Evolutionary conservation across 2,329 filamentous ascomycete genomes (phyloP), one percentile per base, ranked within the genome.

Genomic region (Talaromyces sp.): DNA sequence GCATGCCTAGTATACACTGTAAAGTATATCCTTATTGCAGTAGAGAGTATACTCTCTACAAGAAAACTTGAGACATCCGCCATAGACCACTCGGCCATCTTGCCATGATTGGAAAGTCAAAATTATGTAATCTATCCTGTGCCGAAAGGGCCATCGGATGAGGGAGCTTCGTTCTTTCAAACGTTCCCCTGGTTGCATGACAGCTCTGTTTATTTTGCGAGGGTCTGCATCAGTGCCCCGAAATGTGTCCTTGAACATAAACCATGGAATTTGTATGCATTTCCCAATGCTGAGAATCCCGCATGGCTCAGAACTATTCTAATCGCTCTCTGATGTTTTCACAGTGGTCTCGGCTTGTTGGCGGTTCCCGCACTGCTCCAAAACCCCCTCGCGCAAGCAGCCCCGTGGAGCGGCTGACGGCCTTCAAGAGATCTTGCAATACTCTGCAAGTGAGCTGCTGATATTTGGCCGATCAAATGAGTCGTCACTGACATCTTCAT

Each of bases 301-400:
- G 8, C 28, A 54, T 33, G 8, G 16, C 18, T 14, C 28, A 33
- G 12, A 12, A 25, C 8, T 16, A 21, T 62, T 8, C 61, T 63
- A 60, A 60, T 35, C 1, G 7, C 46, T 31, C 2, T 8, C 14
- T 11, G 23, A 28, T 37, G 16, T 42, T 42, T 48, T 18, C 9
- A 25, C 68, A 86, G 84, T 86, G 83, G 82, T 83, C 84, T 73
- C 82, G 85, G 73, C 79, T 88, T 69, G 81, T 88, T 67, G 84
- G 85, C 72, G 83, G 84, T 69, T 77, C 79, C 61, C 80, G 81
- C 67, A 71, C 75, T 66, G 72, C 78, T 46, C 70, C 72, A 66
- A 84, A 82, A 73, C 79, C 80, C 72, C 77, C 79, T 60, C 76
- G 77, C 40, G 74, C 79, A 64, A 82, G 83, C 70, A 82, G 83